Evolutionary conservation across 768 basidiomycete species (phyloP).

Genomic region (Lactarius pseudohatsudake): DNA sequence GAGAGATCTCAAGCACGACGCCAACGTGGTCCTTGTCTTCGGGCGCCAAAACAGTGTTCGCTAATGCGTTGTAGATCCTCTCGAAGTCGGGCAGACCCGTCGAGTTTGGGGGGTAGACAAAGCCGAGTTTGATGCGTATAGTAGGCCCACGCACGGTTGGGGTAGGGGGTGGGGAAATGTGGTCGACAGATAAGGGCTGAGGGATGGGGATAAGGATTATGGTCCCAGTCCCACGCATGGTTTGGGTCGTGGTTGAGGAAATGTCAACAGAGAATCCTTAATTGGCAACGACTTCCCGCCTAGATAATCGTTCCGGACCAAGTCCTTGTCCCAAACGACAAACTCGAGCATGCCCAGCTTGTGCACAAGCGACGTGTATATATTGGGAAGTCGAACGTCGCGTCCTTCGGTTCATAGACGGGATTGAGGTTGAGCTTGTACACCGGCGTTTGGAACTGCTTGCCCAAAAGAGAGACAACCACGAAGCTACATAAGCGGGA

Average conservation of each 20-base stretch:
- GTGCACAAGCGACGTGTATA: no score
- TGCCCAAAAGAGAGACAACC: no score
- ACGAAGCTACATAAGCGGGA: no score
- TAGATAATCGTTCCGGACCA: slow-evolving; percentile 86
- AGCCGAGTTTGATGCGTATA: slow-evolving; percentile 61
- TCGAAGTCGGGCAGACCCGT: slow-evolving; percentile 48
- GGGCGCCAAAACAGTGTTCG: slow-evolving; percentile 66
- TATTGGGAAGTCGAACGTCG: no score
- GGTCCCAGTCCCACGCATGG: no score
- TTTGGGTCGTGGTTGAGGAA: no score
- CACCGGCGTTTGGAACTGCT: no score
- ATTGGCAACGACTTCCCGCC: slow-evolving; percentile 79
- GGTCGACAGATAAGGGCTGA: no score
- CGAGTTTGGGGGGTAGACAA: slow-evolving; percentile 45
- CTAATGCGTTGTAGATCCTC: slow-evolving; percentile 60
- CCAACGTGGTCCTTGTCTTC: slow-evolving; percentile 82
- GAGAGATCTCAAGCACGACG: slow-evolving; percentile 89
- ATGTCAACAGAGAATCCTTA: no score
- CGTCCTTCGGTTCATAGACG: no score
- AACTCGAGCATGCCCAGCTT: no score
- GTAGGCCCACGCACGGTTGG: slow-evolving; percentile 48
- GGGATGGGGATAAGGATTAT: slow-evolving; percentile 30
- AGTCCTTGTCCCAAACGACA: slow-evolving; percentile 36
- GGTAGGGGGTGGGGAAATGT: slow-evolving; percentile 26
- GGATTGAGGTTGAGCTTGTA: no score